Base-by-base conservation (phyloP, 83 land plant species). In the Diphasiastrum complanatum region DNA sequence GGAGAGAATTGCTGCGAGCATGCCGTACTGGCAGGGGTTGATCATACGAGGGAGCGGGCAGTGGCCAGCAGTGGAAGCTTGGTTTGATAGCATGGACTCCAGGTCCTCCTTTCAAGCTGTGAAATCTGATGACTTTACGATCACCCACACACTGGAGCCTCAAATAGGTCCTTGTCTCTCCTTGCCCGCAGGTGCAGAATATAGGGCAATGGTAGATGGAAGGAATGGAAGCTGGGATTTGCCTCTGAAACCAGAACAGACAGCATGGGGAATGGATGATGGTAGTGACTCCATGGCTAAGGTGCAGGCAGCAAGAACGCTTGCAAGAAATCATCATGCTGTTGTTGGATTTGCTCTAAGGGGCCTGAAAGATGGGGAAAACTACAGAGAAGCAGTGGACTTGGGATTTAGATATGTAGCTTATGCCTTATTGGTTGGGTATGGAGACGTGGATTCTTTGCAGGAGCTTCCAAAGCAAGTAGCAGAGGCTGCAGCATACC, bases 1-100 rank as follows among this genome's bases (percentile, higher is more conserved):
- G 36, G 76, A 73, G 64, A 60, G 76, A 34, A 73, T 73, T n/a
- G 64, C 76, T 3, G 76, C 76, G 34, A 73, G 76, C 49, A 54
- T 67, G 66, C 76, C 76, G 10, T 73, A 73, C 66, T 73, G 76
- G 76, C 66, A 46, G 24, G 76, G 76, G 1, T 25, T 50, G 12
- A 33, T 3, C 10, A 40, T 73, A 16, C 58, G 76, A 18, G 72
- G 72, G 5, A 47, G 30, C 16, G 60, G 30, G 5, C 67, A 60
- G 20, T 73, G 76, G 76, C 72, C 76, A 8, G 66, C 64, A 2
- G 33, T 73, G 27, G 30, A 73, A 16, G 27, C 37, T 22, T 73
- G 76, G 76, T 73, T 60, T 33, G 76, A 73, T 49, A 60, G 65
- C 18, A 73, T 73, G 76, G 76, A 73, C 40, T 22, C 58, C 32